Evolutionary conservation across 2,329 filamentous ascomycete genomes (phyloP).

Genomic region (Venturia effusa): DNA sequence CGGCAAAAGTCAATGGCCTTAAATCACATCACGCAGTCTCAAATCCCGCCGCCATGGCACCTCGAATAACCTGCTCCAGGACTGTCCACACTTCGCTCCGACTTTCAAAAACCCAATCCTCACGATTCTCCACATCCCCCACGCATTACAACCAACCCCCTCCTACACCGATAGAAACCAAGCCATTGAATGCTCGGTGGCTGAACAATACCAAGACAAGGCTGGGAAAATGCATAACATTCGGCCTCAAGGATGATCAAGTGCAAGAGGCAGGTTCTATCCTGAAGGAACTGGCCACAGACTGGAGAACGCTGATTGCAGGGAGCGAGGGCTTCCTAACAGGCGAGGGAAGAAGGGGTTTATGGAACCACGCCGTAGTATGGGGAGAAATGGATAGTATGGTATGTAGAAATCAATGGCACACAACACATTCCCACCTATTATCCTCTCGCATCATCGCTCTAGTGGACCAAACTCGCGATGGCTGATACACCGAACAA

Average conservation of each 20-base stretch:
- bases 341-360: constrained; percentile 46
- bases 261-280: constrained; percentile 47
- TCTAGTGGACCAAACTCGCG: not conserved
- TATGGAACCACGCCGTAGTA: constrained; percentile 56
- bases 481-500: not conserved
- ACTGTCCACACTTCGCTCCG: not conserved
- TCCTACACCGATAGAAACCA: not conserved
- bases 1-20: not conserved
- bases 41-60: not conserved
- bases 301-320: constrained; percentile 63
- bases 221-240: constrained; percentile 64
- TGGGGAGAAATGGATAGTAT: constrained; percentile 66
- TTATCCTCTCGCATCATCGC: not conserved
- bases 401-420: constrained; percentile 11
- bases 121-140: not conserved
- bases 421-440: not conserved
- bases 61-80: not conserved
- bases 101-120: not conserved
- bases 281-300: constrained; percentile 46
- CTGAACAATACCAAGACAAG: constrained; percentile 55
- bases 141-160: not conserved
- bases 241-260: constrained; percentile 54
- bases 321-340: constrained; percentile 69
- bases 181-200: constrained; percentile 44
- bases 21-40: not conserved